Conservation (phyloP, 208 protist species). For the Trypanosoma mega region DNA sequence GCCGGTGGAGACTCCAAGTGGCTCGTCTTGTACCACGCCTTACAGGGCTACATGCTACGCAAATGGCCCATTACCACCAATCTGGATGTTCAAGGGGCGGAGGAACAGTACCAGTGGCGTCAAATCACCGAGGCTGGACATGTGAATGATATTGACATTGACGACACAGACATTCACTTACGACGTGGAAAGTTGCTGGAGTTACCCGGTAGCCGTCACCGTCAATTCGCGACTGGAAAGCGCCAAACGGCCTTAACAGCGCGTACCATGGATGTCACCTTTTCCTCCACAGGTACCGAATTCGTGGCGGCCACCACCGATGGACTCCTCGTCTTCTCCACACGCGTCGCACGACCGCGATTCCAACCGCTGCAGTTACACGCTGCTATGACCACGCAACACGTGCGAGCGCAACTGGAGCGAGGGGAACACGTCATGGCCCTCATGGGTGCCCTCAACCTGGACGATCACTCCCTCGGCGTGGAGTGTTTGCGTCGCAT, state of each 20-base stretch:
- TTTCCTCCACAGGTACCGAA: constrained; percentile 79
- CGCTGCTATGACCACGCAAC: constrained; percentile 54
- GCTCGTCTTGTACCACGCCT: constrained; percentile 87
- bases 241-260: constrained; percentile 83
- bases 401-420: constrained; percentile 54
- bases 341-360: constrained; percentile 60
- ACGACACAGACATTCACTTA: constrained; percentile 81
- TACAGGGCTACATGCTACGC: constrained; percentile 84
- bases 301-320: constrained; percentile 91
- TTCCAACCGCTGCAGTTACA: constrained; percentile 85
- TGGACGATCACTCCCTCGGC: constrained; percentile 72
- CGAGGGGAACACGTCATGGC: constrained; percentile 64
- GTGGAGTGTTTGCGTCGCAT: constrained; percentile 76
- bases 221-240: constrained; percentile 89
- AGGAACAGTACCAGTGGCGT: constrained; percentile 91
- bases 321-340: constrained; percentile 87
- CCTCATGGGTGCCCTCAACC: constrained; percentile 76
- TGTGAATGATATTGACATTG: constrained; percentile 83
- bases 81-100: constrained; percentile 80
- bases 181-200: constrained; percentile 77
- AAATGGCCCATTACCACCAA: constrained; percentile 92
- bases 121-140: constrained; percentile 81
- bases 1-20: constrained; percentile 90
- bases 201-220: constrained; percentile 87
- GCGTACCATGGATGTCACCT: constrained; percentile 74